Evolutionary conservation across 192 early-diverging fungal genomes (phyloP).

Genomic region (Umbelopsis sp.): DNA sequence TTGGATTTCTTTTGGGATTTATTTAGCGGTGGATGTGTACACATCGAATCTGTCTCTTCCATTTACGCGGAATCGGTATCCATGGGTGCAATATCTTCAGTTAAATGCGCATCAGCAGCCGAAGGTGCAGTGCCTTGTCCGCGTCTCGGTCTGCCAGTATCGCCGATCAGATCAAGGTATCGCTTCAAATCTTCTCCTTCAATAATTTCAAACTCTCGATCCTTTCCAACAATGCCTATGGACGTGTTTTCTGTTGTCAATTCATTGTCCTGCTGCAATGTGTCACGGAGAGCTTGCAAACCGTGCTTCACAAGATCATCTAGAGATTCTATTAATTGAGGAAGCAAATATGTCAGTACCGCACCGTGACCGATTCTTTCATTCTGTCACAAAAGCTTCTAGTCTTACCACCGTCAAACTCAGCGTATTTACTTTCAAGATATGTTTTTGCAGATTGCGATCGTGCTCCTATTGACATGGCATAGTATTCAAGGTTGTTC

Average conservation of each 20-base stretch:
- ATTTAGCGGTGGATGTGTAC: background rate
- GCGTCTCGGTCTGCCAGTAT: slow-evolving; percentile 36
- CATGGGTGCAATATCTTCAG: slow-evolving; percentile 40
- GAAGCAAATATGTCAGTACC: background rate
- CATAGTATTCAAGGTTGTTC: slow-evolving; percentile 92
- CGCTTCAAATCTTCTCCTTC: slow-evolving; percentile 82
- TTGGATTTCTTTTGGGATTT: no score
- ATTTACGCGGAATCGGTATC: slow-evolving; percentile 39
- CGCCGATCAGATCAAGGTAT: slow-evolving; percentile 66
- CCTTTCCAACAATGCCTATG: slow-evolving; percentile 88
- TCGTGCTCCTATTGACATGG: slow-evolving; percentile 91
- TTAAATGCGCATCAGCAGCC: slow-evolving; percentile 10
- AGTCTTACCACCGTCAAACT: slow-evolving; percentile 81
- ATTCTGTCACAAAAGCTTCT: no score
- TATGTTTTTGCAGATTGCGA: slow-evolving; percentile 97
- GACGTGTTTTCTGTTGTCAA: slow-evolving; percentile 86
- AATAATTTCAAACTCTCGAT: slow-evolving; percentile 75
- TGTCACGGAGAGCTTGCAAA: slow-evolving; percentile 87
- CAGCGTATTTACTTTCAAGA: slow-evolving; percentile 85
- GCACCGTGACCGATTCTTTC: background rate
- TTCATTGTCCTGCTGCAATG: slow-evolving; percentile 95
- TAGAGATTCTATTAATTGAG: slow-evolving; percentile 60
- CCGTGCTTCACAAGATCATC: slow-evolving; percentile 89
- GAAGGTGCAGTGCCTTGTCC: slow-evolving; percentile 26
- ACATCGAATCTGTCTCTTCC: slow-evolving; percentile 3